Base-by-base conservation (phyloP, 306 rosid species). In the Benincasa hispida region DNA sequence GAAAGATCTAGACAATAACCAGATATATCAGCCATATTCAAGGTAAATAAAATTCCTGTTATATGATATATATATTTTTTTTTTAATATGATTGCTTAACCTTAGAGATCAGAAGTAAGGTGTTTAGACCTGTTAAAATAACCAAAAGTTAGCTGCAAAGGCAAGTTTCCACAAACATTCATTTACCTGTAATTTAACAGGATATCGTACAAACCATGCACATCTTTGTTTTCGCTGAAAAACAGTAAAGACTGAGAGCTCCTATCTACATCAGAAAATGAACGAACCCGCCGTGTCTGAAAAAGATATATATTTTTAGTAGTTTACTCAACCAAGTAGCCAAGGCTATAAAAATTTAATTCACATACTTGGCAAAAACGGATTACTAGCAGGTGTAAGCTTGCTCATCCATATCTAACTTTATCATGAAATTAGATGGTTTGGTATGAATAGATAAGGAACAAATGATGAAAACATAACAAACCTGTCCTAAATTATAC, bases 401-500 rank as follows among this genome's bases (percentile, higher is more conserved):
- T 72, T 17, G 50, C n/a, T n/a, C 18, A 45, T 75, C 19, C 57
- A 65, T 59, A 63, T 32, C 28, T 10, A 67, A 81, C 34, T 39
- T 58, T 62, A 56, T 50, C 37, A 25, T 14, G 14, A 55, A 58
- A 35, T 57, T 37, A 45, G 12, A 8, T 17, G 54, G 13, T 48
- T 42, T 45, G 25, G 2, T 25, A 25, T 18, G 75, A 69, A 68
- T 22, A 41, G 32, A 54, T 19, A 77, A 32, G 60, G 61, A 28
- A 13, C 27, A 60, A 24, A 5, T 4, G 3, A 13, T 30, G 72
- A 47, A 48, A 51, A 37, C 18, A 63, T 21, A 22, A 62, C 1
- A 77, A 79, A 94, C 99, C 99, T 90, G 98, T 84, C 99, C 92
- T 75, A 95, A 80, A 80, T 92, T 91, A 66, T 89, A 91, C 82